Conservation (phyloP, 495 filamentous ascomycete genomes). For the Aspergillus haitiensis region DNA sequence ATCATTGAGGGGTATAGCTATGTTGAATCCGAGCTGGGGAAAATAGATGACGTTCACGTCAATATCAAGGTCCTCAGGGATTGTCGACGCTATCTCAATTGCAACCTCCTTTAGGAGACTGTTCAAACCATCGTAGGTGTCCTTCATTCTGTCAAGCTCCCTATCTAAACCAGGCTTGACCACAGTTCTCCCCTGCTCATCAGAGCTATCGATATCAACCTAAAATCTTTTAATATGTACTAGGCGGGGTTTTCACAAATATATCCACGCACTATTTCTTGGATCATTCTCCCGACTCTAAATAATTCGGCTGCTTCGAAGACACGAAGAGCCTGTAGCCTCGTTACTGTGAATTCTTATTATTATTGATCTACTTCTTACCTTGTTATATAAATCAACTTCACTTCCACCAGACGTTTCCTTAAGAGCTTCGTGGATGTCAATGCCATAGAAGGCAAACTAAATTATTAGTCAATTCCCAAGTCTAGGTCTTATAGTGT, state of each 20-base stretch:
- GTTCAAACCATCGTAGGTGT: constrained; percentile 73
- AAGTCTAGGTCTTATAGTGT: not conserved
- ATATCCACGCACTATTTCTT: constrained; percentile 51
- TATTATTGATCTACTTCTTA: constrained; percentile 28
- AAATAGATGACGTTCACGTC: constrained; percentile 82
- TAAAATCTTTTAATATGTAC: constrained; percentile 25
- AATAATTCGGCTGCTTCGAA: constrained; percentile 58
- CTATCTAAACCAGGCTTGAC: constrained; percentile 71
- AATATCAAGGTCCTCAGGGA: constrained; percentile 62
- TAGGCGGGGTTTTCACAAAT: not conserved
- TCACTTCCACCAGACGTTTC: constrained; percentile 58
- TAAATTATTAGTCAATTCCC: constrained; percentile 34
- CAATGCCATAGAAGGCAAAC: constrained; percentile 67
- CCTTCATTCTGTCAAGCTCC: constrained; percentile 76
- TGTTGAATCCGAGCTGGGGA: constrained; percentile 87
- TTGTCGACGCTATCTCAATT: constrained; percentile 56
- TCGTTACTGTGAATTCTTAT: constrained; percentile 15
- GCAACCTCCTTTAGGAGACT: constrained; percentile 67
- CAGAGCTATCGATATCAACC: constrained; percentile 82
- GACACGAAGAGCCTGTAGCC: constrained; percentile 34
- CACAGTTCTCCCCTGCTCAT: constrained; percentile 69
- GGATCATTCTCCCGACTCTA: constrained; percentile 67
- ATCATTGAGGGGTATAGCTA: constrained; percentile 66
- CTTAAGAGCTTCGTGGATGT: constrained; percentile 63
- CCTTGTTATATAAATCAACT: constrained; percentile 59